Conservation (phyloP, 306 rosid genomes). For the Prunus fruticosa region DNA sequence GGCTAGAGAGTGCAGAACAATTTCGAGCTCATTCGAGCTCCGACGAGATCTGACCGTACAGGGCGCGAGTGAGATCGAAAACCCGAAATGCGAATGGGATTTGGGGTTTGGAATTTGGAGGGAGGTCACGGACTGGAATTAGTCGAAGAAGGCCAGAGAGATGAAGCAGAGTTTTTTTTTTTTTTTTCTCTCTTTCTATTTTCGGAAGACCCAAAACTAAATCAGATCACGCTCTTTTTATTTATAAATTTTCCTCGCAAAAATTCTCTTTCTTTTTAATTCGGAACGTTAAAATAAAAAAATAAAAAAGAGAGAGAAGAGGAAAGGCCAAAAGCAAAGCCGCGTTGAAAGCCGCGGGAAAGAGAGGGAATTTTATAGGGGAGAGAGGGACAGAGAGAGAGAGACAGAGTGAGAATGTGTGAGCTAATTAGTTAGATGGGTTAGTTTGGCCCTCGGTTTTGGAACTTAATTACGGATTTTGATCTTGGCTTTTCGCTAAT, state of each 20-base stretch:
- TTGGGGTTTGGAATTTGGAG: neutral
- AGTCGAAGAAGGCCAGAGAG: neutral
- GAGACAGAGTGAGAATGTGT: too few species aligned
- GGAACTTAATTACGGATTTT: conserved; percentile 29
- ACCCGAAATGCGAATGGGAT: neutral
- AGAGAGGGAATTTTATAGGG: conserved; percentile 1
- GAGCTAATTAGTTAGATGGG: neutral
- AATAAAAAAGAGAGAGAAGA: neutral
- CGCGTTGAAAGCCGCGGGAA: conserved; percentile 81
- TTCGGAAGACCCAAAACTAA: neutral
- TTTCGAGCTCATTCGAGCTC: neutral
- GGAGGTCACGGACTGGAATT: neutral
- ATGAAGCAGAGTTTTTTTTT: neutral
- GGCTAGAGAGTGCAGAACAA: neutral
- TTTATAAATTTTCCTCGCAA: neutral
- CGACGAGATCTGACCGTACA: neutral
- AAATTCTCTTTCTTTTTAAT: neutral
- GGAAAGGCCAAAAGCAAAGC: conserved; percentile 39
- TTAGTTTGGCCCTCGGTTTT: conserved; percentile 8
- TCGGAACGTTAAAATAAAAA: neutral
- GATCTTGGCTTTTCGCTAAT: neutral
- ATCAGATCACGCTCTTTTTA: neutral
- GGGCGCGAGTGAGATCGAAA: neutral
- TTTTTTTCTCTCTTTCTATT: neutral
- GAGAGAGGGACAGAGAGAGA: neutral